Base-by-base conservation (phyloP, 148 eudicot species). In the Vaccinium corymbosum region DNA sequence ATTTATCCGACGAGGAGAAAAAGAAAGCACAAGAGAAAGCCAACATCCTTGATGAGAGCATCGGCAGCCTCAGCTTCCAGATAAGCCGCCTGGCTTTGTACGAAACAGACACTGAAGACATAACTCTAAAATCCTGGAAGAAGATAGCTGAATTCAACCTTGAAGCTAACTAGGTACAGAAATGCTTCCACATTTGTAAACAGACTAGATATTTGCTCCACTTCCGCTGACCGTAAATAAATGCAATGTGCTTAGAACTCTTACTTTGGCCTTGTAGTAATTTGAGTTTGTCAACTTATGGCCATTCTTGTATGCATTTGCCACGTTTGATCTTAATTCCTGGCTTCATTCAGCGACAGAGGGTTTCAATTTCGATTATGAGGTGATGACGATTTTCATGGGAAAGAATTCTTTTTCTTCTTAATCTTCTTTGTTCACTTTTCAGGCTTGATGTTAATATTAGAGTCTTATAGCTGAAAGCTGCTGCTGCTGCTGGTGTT, bases 51-150 rank as follows among this genome's bases (percentile, higher is more conserved):
- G 99, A 94, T 79, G 91, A 92, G 79, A 79, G 85, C 85, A 88
- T 97, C 13, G 90, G 90, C 59, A 86, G 92, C 84, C 52, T 93
- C 89, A 90, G 83, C 88, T 97, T 97, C 89, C 89, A 89, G 25
- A 82, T 97, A 84, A 92, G 87, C 50, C 90, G 93, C 46, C 84
- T 94, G 29, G 99, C 91, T 3, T 85, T 97, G 81, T 97, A 92
- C 84, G 91, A 93, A 93, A 93, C 97, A 3, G 95, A 93, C 83
- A 89, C 91, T 27, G 92, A 88, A 86, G 99, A 97, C 86, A 94
- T 87, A 85, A 87, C 95, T 78, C 92, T 92, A 81, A 90, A 94
- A 85, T 97, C 98, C 19, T 97, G 98, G 99, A 92, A 93, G 82
- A 93, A 92, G 89, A 85, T 94, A 35, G 89, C 86, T 14, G 98